Evolutionary conservation across 352 stramenopile species (phyloP).

Genomic region (Peronospora belbahrii): DNA sequence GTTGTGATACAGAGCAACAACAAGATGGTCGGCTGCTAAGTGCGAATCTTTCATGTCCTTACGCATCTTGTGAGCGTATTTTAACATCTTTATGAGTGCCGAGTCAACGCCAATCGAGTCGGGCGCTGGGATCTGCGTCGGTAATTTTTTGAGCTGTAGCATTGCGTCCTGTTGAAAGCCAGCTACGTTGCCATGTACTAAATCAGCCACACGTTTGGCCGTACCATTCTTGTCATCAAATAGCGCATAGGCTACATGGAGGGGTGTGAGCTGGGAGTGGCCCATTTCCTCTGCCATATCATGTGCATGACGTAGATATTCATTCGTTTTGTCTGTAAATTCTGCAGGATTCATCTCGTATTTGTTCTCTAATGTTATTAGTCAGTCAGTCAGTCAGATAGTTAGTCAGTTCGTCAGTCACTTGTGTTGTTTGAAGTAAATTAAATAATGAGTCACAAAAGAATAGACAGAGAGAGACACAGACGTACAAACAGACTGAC

Average conservation of each 20-base stretch:
- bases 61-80: constrained; percentile 69
- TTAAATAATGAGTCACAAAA: background rate
- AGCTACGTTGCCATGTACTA: constrained; percentile 41
- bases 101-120: constrained; percentile 55
- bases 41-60: constrained; percentile 82
- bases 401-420: too few relatives aligned
- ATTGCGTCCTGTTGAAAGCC: constrained; percentile 42
- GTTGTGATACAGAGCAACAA: constrained; percentile 70
- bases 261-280: constrained; percentile 65
- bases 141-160: constrained; percentile 55
- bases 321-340: constrained; percentile 76
- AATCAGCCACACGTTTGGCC: constrained; percentile 41
- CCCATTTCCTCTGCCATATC: constrained; percentile 54
- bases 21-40: constrained; percentile 58
- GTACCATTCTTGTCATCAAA: constrained; percentile 59
- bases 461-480: too few relatives aligned
- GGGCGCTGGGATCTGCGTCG: constrained; percentile 62
- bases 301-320: constrained; percentile 42
- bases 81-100: constrained; percentile 67
- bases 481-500: too few relatives aligned
- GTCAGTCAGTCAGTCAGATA: too few relatives aligned
- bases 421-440: constrained; percentile 7
- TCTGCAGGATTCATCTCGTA: constrained; percentile 69
- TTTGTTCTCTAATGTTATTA: too few relatives aligned
- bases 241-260: constrained; percentile 60